Evolutionary conservation across 2,329 filamentous ascomycete species (phyloP), one percentile per base, ranked within the genome.

Genomic region (Calonectria montana): DNA sequence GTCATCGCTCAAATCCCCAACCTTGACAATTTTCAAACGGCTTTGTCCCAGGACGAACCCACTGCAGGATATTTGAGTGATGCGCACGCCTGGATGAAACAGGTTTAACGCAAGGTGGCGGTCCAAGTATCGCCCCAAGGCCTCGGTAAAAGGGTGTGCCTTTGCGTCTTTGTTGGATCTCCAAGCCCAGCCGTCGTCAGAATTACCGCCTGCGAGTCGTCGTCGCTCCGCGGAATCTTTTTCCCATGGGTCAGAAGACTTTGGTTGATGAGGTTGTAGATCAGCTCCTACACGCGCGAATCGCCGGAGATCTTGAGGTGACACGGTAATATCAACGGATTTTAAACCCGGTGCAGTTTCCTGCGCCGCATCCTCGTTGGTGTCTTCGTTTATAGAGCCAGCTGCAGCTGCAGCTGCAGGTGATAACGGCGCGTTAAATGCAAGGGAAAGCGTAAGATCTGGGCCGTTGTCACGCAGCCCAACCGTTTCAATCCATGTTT

Each of bases 131-230:
- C 77, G 77, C 0, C 84, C 86, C 21, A 91, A 75, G 0, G 88
- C 88, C 50, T 87, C 83, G 0, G 84, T 87, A 72, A 91, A 91
- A 0, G 88, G 78, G 21, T 82, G 79, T 13, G 75, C 48, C 7
- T 74, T 71, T 1, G 66, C 61, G n/a, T 73, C 66, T 13, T 75
- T 73, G 57, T 65, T 73, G 37, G 75, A 64, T 15, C 84, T 82
- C 88, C 88, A 90, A 3, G 78, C 83, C 88, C 88, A 90, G 4
- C 88, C 88, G 66, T 90, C 87, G 70, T 90, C 88, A 10, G 82
- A 79, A 67, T 86, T 83, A 13, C 82, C 82, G 0, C 88, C 87
- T 1, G 87, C 87, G 1, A 89, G 80, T 53, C 81, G 84, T n/a
- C 85, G 83, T 3, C 87, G 83, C 64, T 86, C 83, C 16, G 82